Base-by-base conservation (phyloP, 495 filamentous ascomycete genomes). In the Penicillium alfredii region DNA sequence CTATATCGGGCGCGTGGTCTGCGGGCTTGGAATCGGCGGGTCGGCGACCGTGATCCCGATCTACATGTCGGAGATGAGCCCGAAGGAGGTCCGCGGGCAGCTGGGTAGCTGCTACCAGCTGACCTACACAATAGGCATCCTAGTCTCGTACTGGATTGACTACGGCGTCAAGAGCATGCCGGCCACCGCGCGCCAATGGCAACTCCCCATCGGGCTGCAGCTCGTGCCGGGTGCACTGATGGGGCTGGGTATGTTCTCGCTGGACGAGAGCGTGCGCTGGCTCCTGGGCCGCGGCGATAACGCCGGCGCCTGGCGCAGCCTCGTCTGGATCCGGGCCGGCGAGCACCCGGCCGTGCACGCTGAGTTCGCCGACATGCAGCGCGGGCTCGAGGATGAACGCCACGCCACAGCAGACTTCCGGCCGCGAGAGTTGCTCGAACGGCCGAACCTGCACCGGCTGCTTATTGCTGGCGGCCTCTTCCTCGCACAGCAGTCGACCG, bases 31-130 rank as follows among this genome's bases (percentile, higher is more conserved):
- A 0, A 63, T 80, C 33, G 77, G 77, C 0, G 71, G 65, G 4
- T 72, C 74, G 6, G 70, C 73, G 0, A 73, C 72, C 8, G 64
- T 76, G 9, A 72, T 76, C 0, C 76, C 77, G 2, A 79, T 76
- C 41, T 77, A 72, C 40, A 63, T 69, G 27, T 63, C 69, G 9
- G 76, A 80, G 48, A 78, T 71, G 62, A 71, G 71, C 35, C 73
- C 74, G 0, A 72, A 69, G 30, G 61, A 72, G 9, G 66, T 76
- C 32, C 64, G 74, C 20, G 74, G 69, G 2, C 62, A 69, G 11
- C 61, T 77, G 13, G 74, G 70, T 30, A 58, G 59, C 38, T 69
- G 70, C 39, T 75, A 71, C 44, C 71, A 75, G 36, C 64, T 73
- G 27, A 69, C 69, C 27, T 75, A 69, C 36, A 72, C 71, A 0